phyloP scores from a whole-genome alignment of 139 green algal species.

The Pycnococcus provasolii region DNA sequence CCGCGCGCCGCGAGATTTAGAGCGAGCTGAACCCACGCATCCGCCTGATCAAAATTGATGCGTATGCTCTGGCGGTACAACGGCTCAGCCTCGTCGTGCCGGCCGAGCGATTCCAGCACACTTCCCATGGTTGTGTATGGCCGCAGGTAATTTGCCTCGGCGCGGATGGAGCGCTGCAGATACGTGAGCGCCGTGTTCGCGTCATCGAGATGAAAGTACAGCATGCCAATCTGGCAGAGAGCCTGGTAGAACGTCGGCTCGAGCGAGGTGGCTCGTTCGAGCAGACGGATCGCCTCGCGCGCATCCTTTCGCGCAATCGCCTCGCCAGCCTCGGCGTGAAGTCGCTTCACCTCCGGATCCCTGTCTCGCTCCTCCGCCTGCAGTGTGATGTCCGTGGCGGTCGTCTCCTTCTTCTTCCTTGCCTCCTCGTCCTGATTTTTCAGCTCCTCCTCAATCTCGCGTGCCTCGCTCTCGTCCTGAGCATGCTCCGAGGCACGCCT shows the following conservation, averaged over 20 bases:
- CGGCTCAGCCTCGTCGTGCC: background rate
- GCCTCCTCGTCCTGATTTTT: background rate
- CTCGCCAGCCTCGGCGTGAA: background rate
- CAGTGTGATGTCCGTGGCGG: background rate
- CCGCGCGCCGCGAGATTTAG: background rate
- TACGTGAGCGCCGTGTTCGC: background rate
- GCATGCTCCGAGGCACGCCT: too few species aligned
- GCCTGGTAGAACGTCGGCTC: constrained; percentile 4
- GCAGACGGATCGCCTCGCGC: background rate
- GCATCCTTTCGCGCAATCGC: background rate
- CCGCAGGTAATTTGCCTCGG: background rate
- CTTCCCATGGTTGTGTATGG: background rate
- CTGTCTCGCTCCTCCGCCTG: constrained; percentile 10
- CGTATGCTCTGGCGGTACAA: background rate
- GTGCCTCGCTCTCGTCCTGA: too few species aligned
- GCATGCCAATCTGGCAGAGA: background rate
- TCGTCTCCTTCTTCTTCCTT: constrained; percentile 1
- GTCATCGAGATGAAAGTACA: background rate
- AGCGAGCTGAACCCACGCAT: background rate
- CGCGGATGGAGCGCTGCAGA: background rate
- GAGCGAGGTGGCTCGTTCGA: constrained; percentile 3
- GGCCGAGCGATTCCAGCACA: background rate
- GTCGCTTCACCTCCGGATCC: background rate
- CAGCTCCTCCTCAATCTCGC: background rate
- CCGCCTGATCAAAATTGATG: constrained; percentile 1